Evolutionary conservation across 495 filamentous ascomycete species (phyloP), one percentile per base, ranked within the genome.

Genomic region (Daldinia grandis): DNA sequence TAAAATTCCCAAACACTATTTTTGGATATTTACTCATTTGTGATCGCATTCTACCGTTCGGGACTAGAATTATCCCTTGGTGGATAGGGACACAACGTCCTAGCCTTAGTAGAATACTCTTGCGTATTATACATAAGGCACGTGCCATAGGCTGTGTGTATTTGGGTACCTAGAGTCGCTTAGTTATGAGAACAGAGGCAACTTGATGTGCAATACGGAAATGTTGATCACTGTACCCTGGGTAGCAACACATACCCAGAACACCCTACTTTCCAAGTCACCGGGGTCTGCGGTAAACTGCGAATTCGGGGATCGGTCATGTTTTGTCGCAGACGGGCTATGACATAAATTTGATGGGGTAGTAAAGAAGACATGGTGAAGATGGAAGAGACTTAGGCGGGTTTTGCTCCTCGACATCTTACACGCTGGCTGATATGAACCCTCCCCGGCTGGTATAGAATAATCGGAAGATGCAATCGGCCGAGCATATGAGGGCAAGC

Each of bases 151-250:
- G 67, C 57, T 71, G 30, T 50, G 58, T 49, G 5, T 60, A 25
- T 42, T 35, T 25, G 27, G 56, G 35, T 40, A 61, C 40, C 49
- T 65, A 65, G 47, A 28, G 21, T 17, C 28, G 58, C 40, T 44
- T 49, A 49, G 53, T 51, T 28, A 64, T 31, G 25, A 72, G 21
- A 42, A 31, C 27, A 60, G 69, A 59, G 64, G 69, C 69, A 47
- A 72, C 44, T 72, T 68, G 58, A 66, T 71, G 28, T 71, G 62
- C 62, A 63, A 21, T 19, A 31, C 33, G 31, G 28, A 28, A 58
- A 50, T 19, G 65, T 53, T 68, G 69, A 68, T 72, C 69, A 59
- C 40, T 68, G 69, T 56, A 58, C 19, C 31, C 42, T 64, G 55
- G 69, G 64, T 68, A 68, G 59, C 38, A 47, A 64, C 50, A 27